A percentile compares a stretch with the other conserved stretches of the same genome.
These are phyloP conservation scores for Exophiala aquamarina DNA, from an alignment of 2,329 filamentous ascomycete genomes.

Conservation along the genomic window DNA sequence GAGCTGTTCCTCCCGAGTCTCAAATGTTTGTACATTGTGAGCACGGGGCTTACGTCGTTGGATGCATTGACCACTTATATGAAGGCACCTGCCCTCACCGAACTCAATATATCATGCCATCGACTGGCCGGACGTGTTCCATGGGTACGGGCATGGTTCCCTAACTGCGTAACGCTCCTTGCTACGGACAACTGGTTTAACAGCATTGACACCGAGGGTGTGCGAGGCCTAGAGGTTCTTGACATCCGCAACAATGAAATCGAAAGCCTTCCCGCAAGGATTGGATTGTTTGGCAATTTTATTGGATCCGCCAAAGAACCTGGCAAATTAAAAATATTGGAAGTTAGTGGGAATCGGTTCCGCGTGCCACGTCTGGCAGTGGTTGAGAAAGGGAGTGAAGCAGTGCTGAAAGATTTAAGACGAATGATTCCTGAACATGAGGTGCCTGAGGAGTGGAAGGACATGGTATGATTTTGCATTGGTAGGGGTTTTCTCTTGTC, in stretches of 20 bases:
- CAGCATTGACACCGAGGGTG: conserved; percentile 69
- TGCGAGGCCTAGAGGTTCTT: conserved; percentile 72
- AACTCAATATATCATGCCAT: conserved; percentile 80
- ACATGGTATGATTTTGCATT: conserved; percentile 12
- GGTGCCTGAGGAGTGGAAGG: conserved; percentile 34
- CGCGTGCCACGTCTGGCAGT: conserved; percentile 82
- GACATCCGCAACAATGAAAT: conserved; percentile 87
- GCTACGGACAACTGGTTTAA: conserved; percentile 77
- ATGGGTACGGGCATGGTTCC: conserved; percentile 65
- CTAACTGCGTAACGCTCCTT: conserved; percentile 68
- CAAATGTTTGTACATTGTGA: conserved; percentile 72
- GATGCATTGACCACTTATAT: conserved; percentile 65
- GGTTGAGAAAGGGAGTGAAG: conserved; percentile 82
- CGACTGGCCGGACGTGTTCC: conserved; percentile 70
- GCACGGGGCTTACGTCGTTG: conserved; percentile 72
- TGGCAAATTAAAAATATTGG: conserved; percentile 62
- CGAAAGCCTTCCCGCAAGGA: conserved; percentile 71
- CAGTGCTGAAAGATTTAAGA: conserved; percentile 76
- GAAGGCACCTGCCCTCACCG: conserved; percentile 71
- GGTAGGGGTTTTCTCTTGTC: too few relatives aligned
- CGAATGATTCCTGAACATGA: conserved; percentile 66
- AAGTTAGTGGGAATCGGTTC: conserved; percentile 84
- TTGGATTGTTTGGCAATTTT: conserved; percentile 72
- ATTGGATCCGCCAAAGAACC: conserved; percentile 36
- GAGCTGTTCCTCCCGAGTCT: conserved; percentile 70